A percentile compares a stretch with the other conserved stretches of the same genome.
Conservation (phyloP, 305 asterid genomes). For the Coffea humblotiana region DNA sequence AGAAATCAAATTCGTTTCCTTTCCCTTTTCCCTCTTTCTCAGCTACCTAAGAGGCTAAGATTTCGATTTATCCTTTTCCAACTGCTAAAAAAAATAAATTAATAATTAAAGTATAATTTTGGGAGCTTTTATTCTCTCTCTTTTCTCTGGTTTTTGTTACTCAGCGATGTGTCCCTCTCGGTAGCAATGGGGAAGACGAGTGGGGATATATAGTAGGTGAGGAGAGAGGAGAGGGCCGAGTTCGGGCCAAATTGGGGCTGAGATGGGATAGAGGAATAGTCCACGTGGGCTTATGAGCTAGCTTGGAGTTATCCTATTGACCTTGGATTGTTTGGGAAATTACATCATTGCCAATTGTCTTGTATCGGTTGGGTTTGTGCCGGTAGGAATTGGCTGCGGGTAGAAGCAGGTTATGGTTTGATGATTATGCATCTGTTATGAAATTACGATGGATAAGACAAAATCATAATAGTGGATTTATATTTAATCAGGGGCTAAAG, state of each 20-base stretch:
- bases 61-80: not conserved
- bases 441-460: no score
- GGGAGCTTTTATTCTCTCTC: not conserved
- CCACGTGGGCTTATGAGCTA: constrained; percentile 8
- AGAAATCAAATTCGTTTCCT: constrained; percentile 1
- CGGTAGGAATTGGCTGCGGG: not conserved
- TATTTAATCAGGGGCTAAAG: no score
- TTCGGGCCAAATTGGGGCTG: not conserved
- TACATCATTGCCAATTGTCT: not conserved
- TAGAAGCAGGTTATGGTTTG: not conserved
- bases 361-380: not conserved
- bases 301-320: not conserved
- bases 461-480: no score
- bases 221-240: not conserved
- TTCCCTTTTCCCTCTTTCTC: not conserved
- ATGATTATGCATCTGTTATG: no score
- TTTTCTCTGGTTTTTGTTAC: not conserved
- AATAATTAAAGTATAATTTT: not conserved
- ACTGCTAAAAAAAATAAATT: not conserved
- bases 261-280: not conserved
- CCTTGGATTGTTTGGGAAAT: not conserved
- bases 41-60: no score
- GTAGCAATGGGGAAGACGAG: constrained; percentile 2
- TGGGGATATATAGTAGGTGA: not conserved
- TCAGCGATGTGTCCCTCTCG: constrained; percentile 2